Conservation (phyloP, 164 flowering plant species). For the Cinnamomum micranthum region DNA sequence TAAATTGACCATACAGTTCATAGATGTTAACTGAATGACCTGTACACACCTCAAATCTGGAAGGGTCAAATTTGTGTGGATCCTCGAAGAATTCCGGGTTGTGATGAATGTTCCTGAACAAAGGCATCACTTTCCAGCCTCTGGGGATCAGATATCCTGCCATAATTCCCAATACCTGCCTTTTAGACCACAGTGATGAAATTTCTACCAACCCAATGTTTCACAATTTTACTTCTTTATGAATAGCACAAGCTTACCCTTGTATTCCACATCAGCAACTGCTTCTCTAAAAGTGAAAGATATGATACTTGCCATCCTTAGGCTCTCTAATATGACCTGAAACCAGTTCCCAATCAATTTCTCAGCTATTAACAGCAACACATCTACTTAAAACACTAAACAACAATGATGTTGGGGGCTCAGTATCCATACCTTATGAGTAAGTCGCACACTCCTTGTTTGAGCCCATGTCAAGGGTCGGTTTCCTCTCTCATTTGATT, state of each 20-base stretch:
- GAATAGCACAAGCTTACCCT: slow-evolving; percentile 39
- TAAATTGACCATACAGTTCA: no score
- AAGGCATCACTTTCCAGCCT: slow-evolving; percentile 96
- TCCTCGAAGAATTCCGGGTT: slow-evolving; percentile 60
- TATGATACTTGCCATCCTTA: slow-evolving; percentile 87
- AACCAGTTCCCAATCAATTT: slow-evolving; percentile 3
- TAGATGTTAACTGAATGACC: no score
- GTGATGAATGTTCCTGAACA: slow-evolving; percentile 91
- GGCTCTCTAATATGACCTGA: slow-evolving; percentile 73
- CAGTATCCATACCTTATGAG: slow-evolving; percentile 42
- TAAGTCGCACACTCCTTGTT: slow-evolving; percentile 72
- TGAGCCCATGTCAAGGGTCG: slow-evolving; percentile 57
- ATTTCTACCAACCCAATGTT: neutral
- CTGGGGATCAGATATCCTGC: slow-evolving; percentile 88
- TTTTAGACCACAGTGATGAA: neutral
- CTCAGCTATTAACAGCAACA: neutral
- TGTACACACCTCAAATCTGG: slow-evolving; percentile 74
- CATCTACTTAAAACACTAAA: neutral
- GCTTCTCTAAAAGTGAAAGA: slow-evolving; percentile 92
- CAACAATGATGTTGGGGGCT: neutral
- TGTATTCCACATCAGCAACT: slow-evolving; percentile 76
- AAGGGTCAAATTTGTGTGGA: slow-evolving; percentile 76
- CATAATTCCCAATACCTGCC: neutral
- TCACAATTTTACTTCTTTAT: neutral
- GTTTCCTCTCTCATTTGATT: slow-evolving; percentile 31